A percentile compares a stretch with the other conserved stretches of the same genome.
Conservation (phyloP, 2,329 filamentous ascomycete genomes). For the Verticillium isaacii region DNA sequence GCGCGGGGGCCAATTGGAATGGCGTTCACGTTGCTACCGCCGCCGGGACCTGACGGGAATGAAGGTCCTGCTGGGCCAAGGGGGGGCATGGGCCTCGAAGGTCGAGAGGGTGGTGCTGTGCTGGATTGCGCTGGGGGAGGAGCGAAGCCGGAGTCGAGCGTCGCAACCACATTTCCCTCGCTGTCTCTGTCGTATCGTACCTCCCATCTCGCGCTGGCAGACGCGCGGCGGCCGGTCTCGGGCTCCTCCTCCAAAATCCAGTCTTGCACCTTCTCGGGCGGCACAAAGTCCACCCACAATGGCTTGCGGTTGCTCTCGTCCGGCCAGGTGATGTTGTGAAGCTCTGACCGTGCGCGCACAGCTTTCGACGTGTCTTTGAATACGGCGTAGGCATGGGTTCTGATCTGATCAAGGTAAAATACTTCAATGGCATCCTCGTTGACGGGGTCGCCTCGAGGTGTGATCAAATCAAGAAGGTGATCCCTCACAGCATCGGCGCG, state of each 20-base stretch:
- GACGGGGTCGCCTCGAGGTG: slow-evolving; percentile 44
- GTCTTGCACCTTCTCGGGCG: slow-evolving; percentile 62
- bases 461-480: slow-evolving; percentile 66
- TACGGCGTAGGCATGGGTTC: slow-evolving; percentile 79
- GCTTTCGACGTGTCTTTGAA: slow-evolving; percentile 69
- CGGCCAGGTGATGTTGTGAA: slow-evolving; percentile 82
- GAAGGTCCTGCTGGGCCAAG: slow-evolving; percentile 7
- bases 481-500: slow-evolving; percentile 61
- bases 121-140: slow-evolving; percentile 4
- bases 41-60: slow-evolving; percentile 7
- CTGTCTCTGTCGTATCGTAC: slow-evolving; percentile 61
- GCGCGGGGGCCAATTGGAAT: slow-evolving; percentile 31
- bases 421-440: slow-evolving; percentile 54
- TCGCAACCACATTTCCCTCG: slow-evolving; percentile 49
- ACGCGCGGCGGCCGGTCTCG: slow-evolving; percentile 32
- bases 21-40: slow-evolving; percentile 19
- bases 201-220: slow-evolving; percentile 56
- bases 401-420: slow-evolving; percentile 79
- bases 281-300: slow-evolving; percentile 87
- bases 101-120: slow-evolving; percentile 4
- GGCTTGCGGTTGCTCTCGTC: slow-evolving; percentile 79
- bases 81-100: slow-evolving; percentile 8
- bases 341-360: slow-evolving; percentile 65
- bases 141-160: slow-evolving; percentile 32
- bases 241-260: slow-evolving; percentile 71